phyloP scores from a whole-genome alignment of 163 green algal species.

The Volvox carteri region DNA sequence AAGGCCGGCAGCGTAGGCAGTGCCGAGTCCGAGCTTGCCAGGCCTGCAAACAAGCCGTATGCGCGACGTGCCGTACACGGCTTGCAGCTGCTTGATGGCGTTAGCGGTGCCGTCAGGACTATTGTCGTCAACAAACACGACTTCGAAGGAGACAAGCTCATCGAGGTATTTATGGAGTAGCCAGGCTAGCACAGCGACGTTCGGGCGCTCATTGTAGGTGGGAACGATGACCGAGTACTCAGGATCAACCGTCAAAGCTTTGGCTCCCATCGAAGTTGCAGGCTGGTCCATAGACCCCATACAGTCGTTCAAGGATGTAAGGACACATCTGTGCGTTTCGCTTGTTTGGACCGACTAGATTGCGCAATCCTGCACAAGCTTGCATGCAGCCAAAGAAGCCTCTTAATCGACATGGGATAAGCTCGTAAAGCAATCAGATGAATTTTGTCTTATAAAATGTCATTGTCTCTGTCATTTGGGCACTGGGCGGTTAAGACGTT shows the following conservation, averaged over 20 bases:
- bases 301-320: too few species aligned
- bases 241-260: background rate
- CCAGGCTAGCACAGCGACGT: slow-evolving; percentile 91
- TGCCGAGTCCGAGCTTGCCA: slow-evolving; percentile 91
- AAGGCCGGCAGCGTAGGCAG: slow-evolving; percentile 93
- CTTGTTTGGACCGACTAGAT: too few species aligned
- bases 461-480: too few species aligned
- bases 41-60: slow-evolving; percentile 63
- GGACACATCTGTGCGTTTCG: too few species aligned
- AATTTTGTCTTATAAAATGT: too few species aligned
- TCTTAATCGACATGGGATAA: too few species aligned
- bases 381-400: too few species aligned
- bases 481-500: too few species aligned
- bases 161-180: slow-evolving; percentile 73
- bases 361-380: too few species aligned
- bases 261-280: background rate
- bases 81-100: slow-evolving; percentile 56
- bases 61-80: background rate
- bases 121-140: slow-evolving; percentile 97
- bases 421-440: too few species aligned
- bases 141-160: slow-evolving; percentile 77
- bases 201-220: slow-evolving; percentile 98
- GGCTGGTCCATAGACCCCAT: too few species aligned
- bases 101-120: slow-evolving; percentile 91
- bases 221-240: slow-evolving; percentile 82